Evolutionary conservation across 441 rosid species (phyloP).

Genomic region (Pelargonium fulgidum): DNA sequence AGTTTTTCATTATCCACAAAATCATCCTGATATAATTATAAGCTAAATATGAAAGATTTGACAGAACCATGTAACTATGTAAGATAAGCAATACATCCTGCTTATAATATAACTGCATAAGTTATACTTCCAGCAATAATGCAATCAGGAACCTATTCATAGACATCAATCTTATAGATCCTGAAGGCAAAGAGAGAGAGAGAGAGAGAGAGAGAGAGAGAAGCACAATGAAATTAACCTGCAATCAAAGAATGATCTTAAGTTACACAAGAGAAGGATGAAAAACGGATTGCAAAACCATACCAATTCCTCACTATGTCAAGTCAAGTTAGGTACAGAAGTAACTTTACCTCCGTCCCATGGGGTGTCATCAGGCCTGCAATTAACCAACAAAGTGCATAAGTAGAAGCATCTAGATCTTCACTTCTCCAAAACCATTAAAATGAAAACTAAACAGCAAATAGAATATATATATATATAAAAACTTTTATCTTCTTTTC

Average conservation of each 20-base stretch:
- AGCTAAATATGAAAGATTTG: no score
- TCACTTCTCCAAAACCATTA: not conserved
- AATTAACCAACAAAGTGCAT: not conserved
- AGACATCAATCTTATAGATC: not conserved
- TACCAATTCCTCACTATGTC: no score
- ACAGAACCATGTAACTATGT: no score
- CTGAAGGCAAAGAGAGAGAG: not conserved
- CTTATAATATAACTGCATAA: not conserved
- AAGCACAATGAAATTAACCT: no score
- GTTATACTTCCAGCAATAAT: not conserved
- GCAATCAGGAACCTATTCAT: not conserved
- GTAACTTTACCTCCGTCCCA: constrained; percentile 52
- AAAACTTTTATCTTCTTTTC: not conserved
- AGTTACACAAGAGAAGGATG: not conserved
- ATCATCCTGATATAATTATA: no score
- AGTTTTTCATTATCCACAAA: no score
- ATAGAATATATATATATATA: not conserved
- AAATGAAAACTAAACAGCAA: not conserved
- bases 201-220: not conserved
- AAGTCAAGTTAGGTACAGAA: not conserved
- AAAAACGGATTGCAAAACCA: not conserved
- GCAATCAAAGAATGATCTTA: not conserved
- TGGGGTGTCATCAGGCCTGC: constrained; percentile 60
- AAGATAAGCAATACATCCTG: no score
- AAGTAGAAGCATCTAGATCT: constrained; percentile 1